phyloP scores from a whole-genome alignment of 306 rosid genomes.

The Citrullus mucosospermus region DNA sequence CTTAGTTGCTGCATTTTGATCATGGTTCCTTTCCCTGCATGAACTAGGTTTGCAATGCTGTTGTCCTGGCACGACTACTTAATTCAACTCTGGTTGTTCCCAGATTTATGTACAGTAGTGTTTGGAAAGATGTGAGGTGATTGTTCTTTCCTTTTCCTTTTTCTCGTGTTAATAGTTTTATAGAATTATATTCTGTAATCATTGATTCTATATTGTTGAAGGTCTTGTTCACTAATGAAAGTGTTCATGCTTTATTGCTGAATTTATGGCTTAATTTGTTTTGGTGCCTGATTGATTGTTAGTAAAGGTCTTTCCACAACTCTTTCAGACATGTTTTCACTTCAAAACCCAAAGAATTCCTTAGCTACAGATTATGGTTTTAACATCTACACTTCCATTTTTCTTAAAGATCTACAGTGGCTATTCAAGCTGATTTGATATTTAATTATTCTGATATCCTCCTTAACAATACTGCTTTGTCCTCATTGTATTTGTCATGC shows the following conservation, averaged over 20 bases:
- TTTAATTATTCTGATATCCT: neutral
- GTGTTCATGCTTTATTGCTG: conserved; percentile 1
- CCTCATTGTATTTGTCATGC: conserved; percentile 2
- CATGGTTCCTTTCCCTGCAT: conserved; percentile 15
- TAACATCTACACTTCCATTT: neutral
- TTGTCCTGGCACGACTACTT: conserved; percentile 64
- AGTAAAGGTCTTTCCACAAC: neutral
- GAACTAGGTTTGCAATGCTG: conserved; percentile 85
- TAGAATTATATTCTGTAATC: conserved; percentile 3
- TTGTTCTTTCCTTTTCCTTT: conserved; percentile 13
- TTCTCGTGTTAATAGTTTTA: neutral
- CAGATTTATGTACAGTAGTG: conserved; percentile 76
- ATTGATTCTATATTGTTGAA: neutral
- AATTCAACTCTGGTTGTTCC: conserved; percentile 83
- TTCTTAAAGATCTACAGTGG: neutral
- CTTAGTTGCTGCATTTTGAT: neutral
- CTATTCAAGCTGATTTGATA: neutral
- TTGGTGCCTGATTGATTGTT: neutral
- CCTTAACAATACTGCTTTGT: neutral
- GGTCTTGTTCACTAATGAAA: conserved; percentile 1
- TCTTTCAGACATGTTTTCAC: neutral
- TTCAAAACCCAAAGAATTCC: neutral
- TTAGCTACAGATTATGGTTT: neutral
- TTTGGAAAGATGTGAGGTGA: conserved; percentile 94
- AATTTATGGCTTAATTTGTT: neutral